These are phyloP conservation scores for Penicillium bovifimosum DNA, from an alignment of 495 filamentous ascomycete species.

Conservation along the genomic window DNA sequence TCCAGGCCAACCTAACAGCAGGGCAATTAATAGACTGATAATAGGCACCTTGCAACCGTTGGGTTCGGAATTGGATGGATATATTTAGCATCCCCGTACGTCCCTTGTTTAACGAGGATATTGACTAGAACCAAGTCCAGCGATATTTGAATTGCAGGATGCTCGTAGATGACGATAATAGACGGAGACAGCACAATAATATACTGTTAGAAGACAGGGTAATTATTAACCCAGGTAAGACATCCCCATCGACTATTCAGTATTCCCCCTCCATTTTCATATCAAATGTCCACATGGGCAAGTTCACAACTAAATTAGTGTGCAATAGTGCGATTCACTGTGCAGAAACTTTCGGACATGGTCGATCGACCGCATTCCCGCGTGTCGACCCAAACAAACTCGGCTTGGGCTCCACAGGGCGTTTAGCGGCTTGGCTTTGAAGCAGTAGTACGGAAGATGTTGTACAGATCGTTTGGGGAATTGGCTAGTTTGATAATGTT, in stretches of 20 bases:
- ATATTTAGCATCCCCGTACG: neutral
- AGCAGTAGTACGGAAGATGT: too few relatives aligned
- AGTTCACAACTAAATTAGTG: too few relatives aligned
- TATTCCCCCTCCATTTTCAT: neutral
- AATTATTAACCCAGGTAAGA: neutral
- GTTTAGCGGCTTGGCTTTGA: constrained; percentile 21
- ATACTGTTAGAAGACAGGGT: neutral
- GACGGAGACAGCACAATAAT: neutral
- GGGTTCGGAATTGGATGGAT: neutral
- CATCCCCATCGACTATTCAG: neutral
- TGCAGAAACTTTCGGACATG: neutral
- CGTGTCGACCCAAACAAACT: constrained; percentile 17
- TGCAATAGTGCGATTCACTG: neutral
- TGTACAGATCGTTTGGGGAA: too few relatives aligned
- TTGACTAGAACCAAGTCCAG: neutral
- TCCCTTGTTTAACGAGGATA: neutral
- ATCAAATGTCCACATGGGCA: neutral
- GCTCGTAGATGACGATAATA: neutral
- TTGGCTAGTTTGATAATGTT: too few relatives aligned
- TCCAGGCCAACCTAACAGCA: neutral
- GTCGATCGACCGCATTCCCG: constrained; percentile 20
- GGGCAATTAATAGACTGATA: too few relatives aligned
- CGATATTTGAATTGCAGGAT: neutral
- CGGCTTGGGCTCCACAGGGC: constrained; percentile 18
- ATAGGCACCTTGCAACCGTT: neutral